Evolutionary conservation across 2,329 filamentous ascomycete species (phyloP).

Genomic region (Paecilomyces niveus): DNA sequence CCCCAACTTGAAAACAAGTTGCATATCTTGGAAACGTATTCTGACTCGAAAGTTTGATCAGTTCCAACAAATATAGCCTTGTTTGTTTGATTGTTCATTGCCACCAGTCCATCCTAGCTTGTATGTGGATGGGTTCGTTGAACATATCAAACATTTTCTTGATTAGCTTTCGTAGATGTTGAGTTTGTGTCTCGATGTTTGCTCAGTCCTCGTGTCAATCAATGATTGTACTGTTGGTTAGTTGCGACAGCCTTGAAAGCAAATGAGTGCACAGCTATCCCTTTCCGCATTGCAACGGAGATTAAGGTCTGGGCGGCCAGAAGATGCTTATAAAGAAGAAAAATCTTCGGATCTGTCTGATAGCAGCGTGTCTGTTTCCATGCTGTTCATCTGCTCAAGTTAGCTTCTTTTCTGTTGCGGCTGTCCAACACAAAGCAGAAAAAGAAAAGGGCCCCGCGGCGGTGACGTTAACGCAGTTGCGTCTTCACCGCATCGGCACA

Average conservation of each 20-base stretch:
- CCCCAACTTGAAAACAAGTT: neutral
- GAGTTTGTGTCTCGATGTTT: neutral
- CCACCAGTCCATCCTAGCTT: no score
- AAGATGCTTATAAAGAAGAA: neutral
- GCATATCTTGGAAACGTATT: no score
- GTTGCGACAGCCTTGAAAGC: neutral
- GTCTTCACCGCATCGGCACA: constrained; percentile 17
- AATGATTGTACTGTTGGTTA: neutral
- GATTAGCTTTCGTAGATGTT: no score
- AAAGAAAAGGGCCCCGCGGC: constrained; percentile 10
- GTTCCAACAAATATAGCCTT: no score
- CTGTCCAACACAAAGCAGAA: neutral
- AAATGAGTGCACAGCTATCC: neutral
- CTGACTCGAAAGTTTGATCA: no score
- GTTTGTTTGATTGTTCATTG: no score
- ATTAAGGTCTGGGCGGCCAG: neutral
- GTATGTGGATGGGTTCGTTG: no score
- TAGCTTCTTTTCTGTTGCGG: neutral
- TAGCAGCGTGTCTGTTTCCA: neutral
- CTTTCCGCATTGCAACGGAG: neutral
- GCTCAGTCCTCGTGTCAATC: neutral
- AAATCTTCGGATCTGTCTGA: neutral
- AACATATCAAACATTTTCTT: no score
- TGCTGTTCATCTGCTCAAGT: no score
- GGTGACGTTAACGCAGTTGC: constrained; percentile 13